These are phyloP conservation scores for Collybia sordida DNA, from an alignment of 768 basidiomycete species.

Conservation along the genomic window DNA sequence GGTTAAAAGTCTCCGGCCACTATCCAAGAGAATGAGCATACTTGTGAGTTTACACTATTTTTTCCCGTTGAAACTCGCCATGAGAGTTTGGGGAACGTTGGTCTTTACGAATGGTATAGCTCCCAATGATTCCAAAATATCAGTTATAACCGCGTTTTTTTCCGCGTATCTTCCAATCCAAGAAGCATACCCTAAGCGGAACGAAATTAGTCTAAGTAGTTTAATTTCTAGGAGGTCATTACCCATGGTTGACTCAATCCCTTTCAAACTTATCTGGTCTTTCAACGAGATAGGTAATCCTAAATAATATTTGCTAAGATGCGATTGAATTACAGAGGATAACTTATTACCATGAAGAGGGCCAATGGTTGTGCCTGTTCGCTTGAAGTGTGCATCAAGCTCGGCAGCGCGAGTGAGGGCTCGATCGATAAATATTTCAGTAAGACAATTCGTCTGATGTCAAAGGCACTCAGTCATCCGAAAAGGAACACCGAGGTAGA, in stretches of 20 bases:
- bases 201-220: neutral
- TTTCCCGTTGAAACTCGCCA: constrained; percentile 40
- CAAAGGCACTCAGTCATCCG: neutral
- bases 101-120: constrained; percentile 74
- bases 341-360: constrained; percentile 59
- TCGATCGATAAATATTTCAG: constrained; percentile 78
- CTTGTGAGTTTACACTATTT: neutral
- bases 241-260: constrained; percentile 71
- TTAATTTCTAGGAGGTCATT: constrained; percentile 1
- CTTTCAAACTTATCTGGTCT: constrained; percentile 70
- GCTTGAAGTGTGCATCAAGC: constrained; percentile 61
- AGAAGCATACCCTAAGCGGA: constrained; percentile 62
- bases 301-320: constrained; percentile 4
- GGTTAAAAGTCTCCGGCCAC: constrained; percentile 80
- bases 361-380: constrained; percentile 65
- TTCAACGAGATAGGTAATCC: constrained; percentile 71
- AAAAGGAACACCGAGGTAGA: neutral
- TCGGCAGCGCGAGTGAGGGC: constrained; percentile 63
- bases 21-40: constrained; percentile 19
- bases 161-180: constrained; percentile 64
- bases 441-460: constrained; percentile 72
- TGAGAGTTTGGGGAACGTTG: constrained; percentile 76
- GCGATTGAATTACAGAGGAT: constrained; percentile 3
- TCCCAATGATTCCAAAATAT: constrained; percentile 65
- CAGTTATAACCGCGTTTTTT: constrained; percentile 60